These are phyloP conservation scores for Gentiana dahurica DNA, from an alignment of 257 asterid species.

Conservation along the genomic window DNA sequence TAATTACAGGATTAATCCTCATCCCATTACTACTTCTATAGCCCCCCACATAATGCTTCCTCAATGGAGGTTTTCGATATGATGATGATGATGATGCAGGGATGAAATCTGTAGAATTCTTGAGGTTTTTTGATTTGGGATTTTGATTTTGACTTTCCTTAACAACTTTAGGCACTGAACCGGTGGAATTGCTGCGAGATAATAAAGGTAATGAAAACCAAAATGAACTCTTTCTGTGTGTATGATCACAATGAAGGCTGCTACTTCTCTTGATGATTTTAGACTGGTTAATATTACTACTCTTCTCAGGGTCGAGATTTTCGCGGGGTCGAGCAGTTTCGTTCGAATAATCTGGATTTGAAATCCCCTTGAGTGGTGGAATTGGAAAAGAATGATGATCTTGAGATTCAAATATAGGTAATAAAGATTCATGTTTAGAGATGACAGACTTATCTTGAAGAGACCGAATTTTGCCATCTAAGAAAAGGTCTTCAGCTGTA, in stretches of 20 bases:
- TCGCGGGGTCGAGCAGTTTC: constrained; percentile 8
- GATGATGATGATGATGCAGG: constrained; percentile 14
- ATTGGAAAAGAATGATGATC: constrained; percentile 17
- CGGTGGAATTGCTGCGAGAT: constrained; percentile 41
- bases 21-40: constrained; percentile 18
- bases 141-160: constrained; percentile 24
- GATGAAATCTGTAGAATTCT: constrained; percentile 6
- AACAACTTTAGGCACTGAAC: constrained; percentile 18
- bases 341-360: constrained; percentile 11
- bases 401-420: constrained; percentile 8
- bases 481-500: constrained; percentile 43
- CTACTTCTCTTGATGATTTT: constrained; percentile 35
- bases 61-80: constrained; percentile 37
- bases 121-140: constrained; percentile 10
- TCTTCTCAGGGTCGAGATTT: constrained; percentile 6
- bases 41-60: constrained; percentile 27
- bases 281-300: constrained; percentile 21
- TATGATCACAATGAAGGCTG: constrained; percentile 32
- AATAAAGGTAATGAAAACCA: constrained; percentile 30
- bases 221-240: constrained; percentile 32
- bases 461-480: constrained; percentile 33
- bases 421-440: constrained; percentile 9
- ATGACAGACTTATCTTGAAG: constrained; percentile 27
- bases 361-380: constrained; percentile 6
- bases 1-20: constrained; percentile 29